Evolutionary conservation across 805 yeast genomes (phyloP), one percentile per base, ranked within the genome.

Genomic region (Metschnikowia cerradonensis): DNA sequence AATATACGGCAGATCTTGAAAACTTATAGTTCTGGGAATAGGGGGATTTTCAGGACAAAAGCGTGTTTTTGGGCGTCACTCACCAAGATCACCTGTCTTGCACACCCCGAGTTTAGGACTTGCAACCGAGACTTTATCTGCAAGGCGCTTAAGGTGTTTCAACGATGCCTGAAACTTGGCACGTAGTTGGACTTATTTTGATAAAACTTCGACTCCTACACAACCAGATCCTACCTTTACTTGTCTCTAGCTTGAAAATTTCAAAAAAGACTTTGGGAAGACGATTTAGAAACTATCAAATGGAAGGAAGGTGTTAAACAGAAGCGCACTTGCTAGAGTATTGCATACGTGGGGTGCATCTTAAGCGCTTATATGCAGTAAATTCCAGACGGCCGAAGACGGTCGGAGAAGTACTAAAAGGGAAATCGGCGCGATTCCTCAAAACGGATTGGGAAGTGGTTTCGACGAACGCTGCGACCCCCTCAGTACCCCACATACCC

Each of bases 321-420:
- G 20, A 35, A 15, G 39, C 13, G n/a, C 14, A 17, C 38, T 38
- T 38, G 23, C 19, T 38, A 8, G 15, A 38, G 13, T 20, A 39
- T 22, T 13, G 36, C 45, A 19, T 17, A 41, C 36, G 45, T 41
- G 45, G 45, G 45, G 45, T 41, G 14, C 45, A 31, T 17, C 36
- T 17, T 22, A 8, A 31, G 17, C 17, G 5, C 11, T 1, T 5
- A 1, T 7, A 17, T 41, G 17, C 45, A 31, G 45, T 3, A 31
- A 1, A 2, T 6, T 2, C 2, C 2, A 14, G 36, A 5, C 5
- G 23, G 23, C 10, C 45, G 38, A 4, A 14, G 8, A 17, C 30
- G 1, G 5, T 10, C 17, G 11, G 13, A 41, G 7, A 5, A 8
- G 4, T 5, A 17, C 45, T n/a, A 22, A 42, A 33, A 14, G 6